Evolutionary conservation across 1,139 yeast genomes (phyloP), one percentile per base, ranked within the genome.

Genomic region (Kurtzmaniella quercitrusa): DNA sequence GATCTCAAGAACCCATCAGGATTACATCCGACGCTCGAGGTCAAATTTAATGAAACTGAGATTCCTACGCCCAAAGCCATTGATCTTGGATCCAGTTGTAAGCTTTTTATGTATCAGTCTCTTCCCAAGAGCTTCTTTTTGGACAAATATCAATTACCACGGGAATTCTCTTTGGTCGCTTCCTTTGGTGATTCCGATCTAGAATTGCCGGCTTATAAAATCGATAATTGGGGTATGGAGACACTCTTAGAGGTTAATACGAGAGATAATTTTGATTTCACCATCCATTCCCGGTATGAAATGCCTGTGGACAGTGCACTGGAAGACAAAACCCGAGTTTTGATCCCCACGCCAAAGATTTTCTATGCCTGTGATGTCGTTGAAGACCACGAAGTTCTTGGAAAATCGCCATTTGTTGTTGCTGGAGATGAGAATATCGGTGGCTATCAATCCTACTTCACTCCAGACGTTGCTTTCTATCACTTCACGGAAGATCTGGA

Each of bases 211-310:
- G 75, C 59, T 37, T 73, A 73, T 50, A 57, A 60, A 33, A 55
- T 70, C 1, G 42, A 48, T 2, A 62, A 62, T 46, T 73, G 78
- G 78, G 78, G 78, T 0, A 65, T 59, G 45, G 76, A 71, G 46
- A 46, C 70, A 2, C 52, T 73, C 37, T 50, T 66, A 11, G 53
- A 52, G 12, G 42, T 46, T 9, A 43, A 44, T 31, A 44, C 44
- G 37, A 37, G 40, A 1, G n/a, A 39, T 18, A 46, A 48, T 10
- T 51, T 61, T 11, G 61, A 62, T 25, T 50, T 70, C 10, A 63
- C 64, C 9, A 48, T 70, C 15, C 75, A 70, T 52, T 62, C 73
- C n/a, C 50, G 75, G 41, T 70, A 70, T 50, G 75, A 70, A 52
- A 44, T 50, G 15, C 76, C 76, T 3, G 44, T 42, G 14, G 34